Percentiles rank a stretch among this genome's conserved stretches.
Evolutionary conservation across 2,329 filamentous ascomycete species (phyloP).

Genomic region (Ceratocystis alfenasii): DNA sequence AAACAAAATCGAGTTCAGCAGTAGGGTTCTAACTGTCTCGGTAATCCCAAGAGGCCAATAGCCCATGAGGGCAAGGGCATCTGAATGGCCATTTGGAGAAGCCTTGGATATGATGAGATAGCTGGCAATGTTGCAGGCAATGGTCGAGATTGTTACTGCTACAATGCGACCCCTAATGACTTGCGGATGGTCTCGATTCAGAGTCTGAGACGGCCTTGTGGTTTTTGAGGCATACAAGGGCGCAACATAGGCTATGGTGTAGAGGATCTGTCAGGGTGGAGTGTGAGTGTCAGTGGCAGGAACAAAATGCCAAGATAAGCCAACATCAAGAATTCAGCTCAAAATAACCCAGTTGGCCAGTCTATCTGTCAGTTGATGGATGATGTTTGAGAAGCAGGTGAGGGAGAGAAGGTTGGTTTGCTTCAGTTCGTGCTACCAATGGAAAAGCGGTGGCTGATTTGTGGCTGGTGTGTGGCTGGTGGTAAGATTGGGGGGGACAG

Average conservation of each 20-base stretch:
- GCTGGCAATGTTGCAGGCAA: constrained; percentile 50
- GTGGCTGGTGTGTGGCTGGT: constrained; percentile 17
- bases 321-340: neutral
- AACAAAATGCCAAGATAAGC: constrained; percentile 16
- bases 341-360: neutral
- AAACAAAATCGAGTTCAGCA: constrained; percentile 69
- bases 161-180: constrained; percentile 80
- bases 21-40: constrained; percentile 53
- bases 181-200: constrained; percentile 76
- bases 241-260: constrained; percentile 79
- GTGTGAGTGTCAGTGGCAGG: constrained; percentile 12
- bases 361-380: neutral
- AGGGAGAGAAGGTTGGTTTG: neutral
- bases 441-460: neutral
- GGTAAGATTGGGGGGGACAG: constrained; percentile 3
- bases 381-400: neutral
- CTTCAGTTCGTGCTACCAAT: neutral
- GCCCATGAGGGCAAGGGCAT: constrained; percentile 47
- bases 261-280: constrained; percentile 46
- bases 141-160: constrained; percentile 64
- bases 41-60: constrained; percentile 62
- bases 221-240: constrained; percentile 76
- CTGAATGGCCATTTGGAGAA: constrained; percentile 13
- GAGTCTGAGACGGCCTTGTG: constrained; percentile 65
- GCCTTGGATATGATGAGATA: constrained; percentile 50